Percentiles rank a stretch among this genome's conserved stretches.
phyloP scores from a whole-genome alignment of 257 asterid genomes.

The Asclepias syriaca region DNA sequence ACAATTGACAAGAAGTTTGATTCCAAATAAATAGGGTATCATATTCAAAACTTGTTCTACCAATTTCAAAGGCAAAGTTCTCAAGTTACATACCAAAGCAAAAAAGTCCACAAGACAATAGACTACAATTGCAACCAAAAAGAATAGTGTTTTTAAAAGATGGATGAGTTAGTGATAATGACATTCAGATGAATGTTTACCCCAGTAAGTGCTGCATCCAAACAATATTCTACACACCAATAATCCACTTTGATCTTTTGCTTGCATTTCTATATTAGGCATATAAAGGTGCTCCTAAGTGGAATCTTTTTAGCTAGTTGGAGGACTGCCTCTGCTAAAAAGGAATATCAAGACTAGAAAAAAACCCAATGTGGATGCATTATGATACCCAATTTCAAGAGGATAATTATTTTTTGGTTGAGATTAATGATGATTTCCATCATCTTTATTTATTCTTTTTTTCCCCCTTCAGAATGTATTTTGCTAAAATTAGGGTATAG shows the following conservation, averaged over 20 bases:
- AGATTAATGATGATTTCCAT: not conserved
- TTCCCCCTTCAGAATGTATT: not conserved
- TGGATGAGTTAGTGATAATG: not conserved
- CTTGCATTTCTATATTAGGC: not conserved
- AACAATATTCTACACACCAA: not conserved
- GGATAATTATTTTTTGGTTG: not conserved
- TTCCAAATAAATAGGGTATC: no score
- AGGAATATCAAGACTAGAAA: constrained; percentile 1
- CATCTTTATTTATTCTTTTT: not conserved
- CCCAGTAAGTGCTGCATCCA: constrained; percentile 9
- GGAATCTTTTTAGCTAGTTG: constrained; percentile 2
- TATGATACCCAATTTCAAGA: not conserved
- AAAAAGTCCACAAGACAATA: not conserved
- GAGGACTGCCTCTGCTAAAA: not conserved
- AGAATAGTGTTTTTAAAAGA: not conserved
- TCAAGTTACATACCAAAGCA: no score
- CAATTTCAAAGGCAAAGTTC: no score
- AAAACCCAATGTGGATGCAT: not conserved
- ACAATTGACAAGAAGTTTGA: no score
- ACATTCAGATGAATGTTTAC: constrained; percentile 9
- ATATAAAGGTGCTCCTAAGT: not conserved
- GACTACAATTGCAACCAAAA: not conserved
- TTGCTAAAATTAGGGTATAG: not conserved
- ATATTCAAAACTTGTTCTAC: no score
- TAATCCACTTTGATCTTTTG: not conserved